Evolutionary conservation across 129 eudicot genomes (phyloP).

Genomic region (Pittosporum tobira): DNA sequence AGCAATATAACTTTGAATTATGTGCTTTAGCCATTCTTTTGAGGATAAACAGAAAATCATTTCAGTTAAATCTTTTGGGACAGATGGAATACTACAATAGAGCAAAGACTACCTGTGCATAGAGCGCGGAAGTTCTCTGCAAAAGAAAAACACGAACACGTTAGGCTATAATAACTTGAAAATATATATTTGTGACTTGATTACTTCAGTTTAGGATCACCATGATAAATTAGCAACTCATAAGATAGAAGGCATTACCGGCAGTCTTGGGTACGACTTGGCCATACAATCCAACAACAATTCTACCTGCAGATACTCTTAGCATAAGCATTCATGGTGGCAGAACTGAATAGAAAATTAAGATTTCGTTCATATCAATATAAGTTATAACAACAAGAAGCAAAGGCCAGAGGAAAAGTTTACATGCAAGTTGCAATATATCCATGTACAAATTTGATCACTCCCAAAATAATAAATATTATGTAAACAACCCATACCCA

Average conservation of each 20-base stretch:
- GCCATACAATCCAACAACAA: constrained; percentile 80
- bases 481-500: constrained; percentile 46
- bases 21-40: too few species aligned
- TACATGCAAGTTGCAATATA: too few species aligned
- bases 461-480: too few species aligned
- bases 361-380: background rate
- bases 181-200: background rate
- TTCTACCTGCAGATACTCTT: constrained; percentile 56
- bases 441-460: too few species aligned
- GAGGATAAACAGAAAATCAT: too few species aligned
- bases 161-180: background rate
- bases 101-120: constrained; percentile 61
- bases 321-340: too few species aligned
- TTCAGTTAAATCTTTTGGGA: too few species aligned
- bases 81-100: background rate
- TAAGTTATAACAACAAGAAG: too few species aligned
- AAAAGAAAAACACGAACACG: constrained; percentile 6
- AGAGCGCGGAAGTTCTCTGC: constrained; percentile 90
- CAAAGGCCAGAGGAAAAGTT: too few species aligned
- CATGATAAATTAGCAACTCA: constrained; percentile 5
- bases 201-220: background rate
- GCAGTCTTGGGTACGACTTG: constrained; percentile 79
- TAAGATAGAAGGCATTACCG: constrained; percentile 39
- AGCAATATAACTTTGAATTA: too few species aligned
- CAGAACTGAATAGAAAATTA: background rate